Conservation (phyloP, 2,329 filamentous ascomycete species). For the Cladosporium sp. region DNA sequence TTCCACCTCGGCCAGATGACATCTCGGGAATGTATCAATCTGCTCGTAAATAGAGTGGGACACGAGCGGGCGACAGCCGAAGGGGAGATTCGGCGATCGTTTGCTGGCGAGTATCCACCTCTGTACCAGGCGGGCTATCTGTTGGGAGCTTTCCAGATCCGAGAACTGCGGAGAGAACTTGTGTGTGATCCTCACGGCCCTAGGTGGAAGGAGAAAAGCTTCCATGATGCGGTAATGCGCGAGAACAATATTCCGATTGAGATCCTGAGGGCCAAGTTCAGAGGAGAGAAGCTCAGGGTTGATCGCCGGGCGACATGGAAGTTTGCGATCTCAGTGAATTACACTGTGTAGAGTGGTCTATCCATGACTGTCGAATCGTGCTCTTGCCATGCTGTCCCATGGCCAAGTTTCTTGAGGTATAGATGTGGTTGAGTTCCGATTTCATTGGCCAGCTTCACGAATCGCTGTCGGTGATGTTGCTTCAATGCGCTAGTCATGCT, state of each 20-base stretch:
- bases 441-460: slow-evolving; percentile 41
- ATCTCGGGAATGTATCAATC: slow-evolving; percentile 56
- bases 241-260: slow-evolving; percentile 58
- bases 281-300: slow-evolving; percentile 40
- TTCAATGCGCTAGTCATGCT: slow-evolving; percentile 38
- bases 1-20: slow-evolving; percentile 59
- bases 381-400: neutral
- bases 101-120: slow-evolving; percentile 58
- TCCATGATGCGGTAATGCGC: slow-evolving; percentile 55
- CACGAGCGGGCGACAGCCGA: slow-evolving; percentile 62
- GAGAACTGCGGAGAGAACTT: slow-evolving; percentile 52
- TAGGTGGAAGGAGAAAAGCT: slow-evolving; percentile 52
- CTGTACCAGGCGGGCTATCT: slow-evolving; percentile 63
- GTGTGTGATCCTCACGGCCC: slow-evolving; percentile 36
- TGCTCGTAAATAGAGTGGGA: slow-evolving; percentile 57
- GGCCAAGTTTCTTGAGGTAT: neutral
- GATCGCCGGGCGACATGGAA: neutral
- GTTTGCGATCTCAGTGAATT: slow-evolving; percentile 47
- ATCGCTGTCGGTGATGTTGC: slow-evolving; percentile 50
- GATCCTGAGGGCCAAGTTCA: slow-evolving; percentile 52
- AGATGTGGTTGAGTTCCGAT: slow-evolving; percentile 15
- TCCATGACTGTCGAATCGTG: slow-evolving; percentile 24
- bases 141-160: slow-evolving; percentile 59
- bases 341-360: slow-evolving; percentile 41
- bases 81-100: slow-evolving; percentile 59